Percentiles rank a stretch among this genome's conserved stretches.
Conservation (phyloP, 768 basidiomycete species). For the Pholiota molesta region DNA sequence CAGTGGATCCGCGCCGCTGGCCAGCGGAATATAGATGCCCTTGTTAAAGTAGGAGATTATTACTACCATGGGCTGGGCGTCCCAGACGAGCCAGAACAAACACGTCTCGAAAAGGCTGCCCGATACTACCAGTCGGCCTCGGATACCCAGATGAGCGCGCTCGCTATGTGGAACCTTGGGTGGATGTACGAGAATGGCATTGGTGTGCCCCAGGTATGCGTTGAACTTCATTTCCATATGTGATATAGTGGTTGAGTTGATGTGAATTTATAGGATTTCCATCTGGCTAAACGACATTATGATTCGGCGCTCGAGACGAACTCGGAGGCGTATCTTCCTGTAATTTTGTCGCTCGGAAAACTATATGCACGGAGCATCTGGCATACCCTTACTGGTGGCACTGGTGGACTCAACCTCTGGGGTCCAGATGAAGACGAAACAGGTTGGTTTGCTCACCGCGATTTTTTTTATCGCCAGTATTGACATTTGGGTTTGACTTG, state of each 20-base stretch:
- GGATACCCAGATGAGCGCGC: slow-evolving; percentile 87
- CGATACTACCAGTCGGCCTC: slow-evolving; percentile 94
- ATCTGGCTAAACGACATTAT: slow-evolving; percentile 95
- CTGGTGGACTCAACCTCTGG: slow-evolving; percentile 72
- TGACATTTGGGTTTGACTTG: slow-evolving; percentile 8
- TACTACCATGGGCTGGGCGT: slow-evolving; percentile 92
- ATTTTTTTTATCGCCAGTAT: not conserved
- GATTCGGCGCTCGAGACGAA: slow-evolving; percentile 90
- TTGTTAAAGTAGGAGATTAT: slow-evolving; percentile 98
- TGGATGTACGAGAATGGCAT: slow-evolving; percentile 99
- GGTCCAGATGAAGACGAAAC: slow-evolving; percentile 54
- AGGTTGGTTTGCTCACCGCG: slow-evolving; percentile 25
- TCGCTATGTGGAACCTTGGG: slow-evolving; percentile 98
- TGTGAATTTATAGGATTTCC: slow-evolving; percentile 70
- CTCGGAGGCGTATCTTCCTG: slow-evolving; percentile 86
- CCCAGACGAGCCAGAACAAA: slow-evolving; percentile 58
- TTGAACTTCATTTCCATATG: not conserved
- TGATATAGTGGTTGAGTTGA: slow-evolving; percentile 1
- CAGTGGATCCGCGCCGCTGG: slow-evolving; percentile 95
- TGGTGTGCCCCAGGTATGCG: slow-evolving; percentile 79
- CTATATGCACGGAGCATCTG: slow-evolving; percentile 84
- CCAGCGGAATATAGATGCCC: slow-evolving; percentile 93
- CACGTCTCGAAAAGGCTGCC: slow-evolving; percentile 87
- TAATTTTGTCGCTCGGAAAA: slow-evolving; percentile 78
- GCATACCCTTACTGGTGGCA: slow-evolving; percentile 76